Evolutionary conservation across 176 grass and related monocot species (phyloP).

Genomic region (Puya raimondii): DNA sequence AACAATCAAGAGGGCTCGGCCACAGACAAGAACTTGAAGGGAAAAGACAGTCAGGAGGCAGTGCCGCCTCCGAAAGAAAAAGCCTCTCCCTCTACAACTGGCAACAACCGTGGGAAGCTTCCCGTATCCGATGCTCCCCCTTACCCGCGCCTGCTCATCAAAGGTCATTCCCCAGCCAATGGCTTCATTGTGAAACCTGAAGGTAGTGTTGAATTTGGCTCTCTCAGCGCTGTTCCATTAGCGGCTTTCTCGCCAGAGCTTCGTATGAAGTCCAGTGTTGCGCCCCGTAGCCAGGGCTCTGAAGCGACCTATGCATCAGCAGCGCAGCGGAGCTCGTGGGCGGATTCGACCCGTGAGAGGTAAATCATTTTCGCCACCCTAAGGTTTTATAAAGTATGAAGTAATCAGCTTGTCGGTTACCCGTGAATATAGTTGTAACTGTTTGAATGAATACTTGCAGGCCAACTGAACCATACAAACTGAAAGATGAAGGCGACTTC

Average conservation of each 20-base stretch:
- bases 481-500: constrained; percentile 56
- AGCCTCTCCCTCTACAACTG: background rate
- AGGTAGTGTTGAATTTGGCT: constrained; percentile 43
- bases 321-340: constrained; percentile 14
- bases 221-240: constrained; percentile 47
- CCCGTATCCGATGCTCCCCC: constrained; percentile 5
- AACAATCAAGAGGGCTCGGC: constrained; percentile 1
- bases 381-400: background rate
- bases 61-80: background rate
- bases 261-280: constrained; percentile 9
- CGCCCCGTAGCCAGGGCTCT: background rate
- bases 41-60: constrained; percentile 14
- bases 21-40: constrained; percentile 13
- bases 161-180: constrained; percentile 13
- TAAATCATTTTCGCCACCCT: constrained; percentile 13
- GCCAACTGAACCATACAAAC: constrained; percentile 30
- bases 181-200: background rate
- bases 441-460: constrained; percentile 24
- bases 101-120: constrained; percentile 16
- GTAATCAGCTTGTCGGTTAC: background rate
- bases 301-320: constrained; percentile 5
- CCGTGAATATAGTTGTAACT: background rate
- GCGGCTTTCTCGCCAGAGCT: constrained; percentile 18
- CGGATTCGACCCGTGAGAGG: constrained; percentile 19
- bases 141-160: background rate